Base-by-base conservation (phyloP, 768 basidiomycete genomes). In the Xerocomellus dryophilus region DNA sequence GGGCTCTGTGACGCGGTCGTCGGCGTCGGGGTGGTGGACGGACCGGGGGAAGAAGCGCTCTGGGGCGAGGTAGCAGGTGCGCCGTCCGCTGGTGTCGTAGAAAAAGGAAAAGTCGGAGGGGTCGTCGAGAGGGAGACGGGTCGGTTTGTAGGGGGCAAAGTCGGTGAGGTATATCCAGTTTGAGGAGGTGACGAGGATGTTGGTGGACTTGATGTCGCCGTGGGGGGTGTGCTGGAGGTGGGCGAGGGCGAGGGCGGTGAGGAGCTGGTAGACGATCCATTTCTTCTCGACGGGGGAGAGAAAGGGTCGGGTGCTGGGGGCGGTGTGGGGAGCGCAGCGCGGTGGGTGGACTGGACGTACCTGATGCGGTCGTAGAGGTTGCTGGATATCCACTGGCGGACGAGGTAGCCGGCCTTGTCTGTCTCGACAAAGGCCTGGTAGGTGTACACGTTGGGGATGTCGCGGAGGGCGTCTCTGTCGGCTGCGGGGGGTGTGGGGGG, bases 41-140 rank as follows among this genome's bases (percentile, higher is more conserved):
- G n/a, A n/a, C 23, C 23, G 2, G 23, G 23, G 23, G 23, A 23
- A 23, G 18, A 98, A 99, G 10, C 97, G 78, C 63, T 99, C 97
- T 0, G 97, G 97, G 0, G 97, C 97, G 54, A 99, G 77, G 65
- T 98, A 98, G 69, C 97, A 99, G 2, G 92, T 95, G 11, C 96
- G 81, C 7, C 93, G 79, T 2, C 93, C 92, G 12, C 92, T 93
- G 5, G 93, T 93, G 71, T 99, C 97, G 71, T 95, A 98, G 78
- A 86, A 99, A 76, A 94, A 97, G 5, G 94, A 95, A 71, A 98
- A 99, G 73, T 96, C 94, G 8, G 95, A 85, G 4, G 97, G 97
- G 66, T 98, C 95, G 65, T 99, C 93, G 41, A 98, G 80, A 0
- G 97, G 97, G 11, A 99, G 82, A 69, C 85, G 91, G 2, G 93